These are phyloP conservation scores for Dalbergia cochinchinensis DNA, from an alignment of 306 rosid species.

Conservation along the genomic window DNA sequence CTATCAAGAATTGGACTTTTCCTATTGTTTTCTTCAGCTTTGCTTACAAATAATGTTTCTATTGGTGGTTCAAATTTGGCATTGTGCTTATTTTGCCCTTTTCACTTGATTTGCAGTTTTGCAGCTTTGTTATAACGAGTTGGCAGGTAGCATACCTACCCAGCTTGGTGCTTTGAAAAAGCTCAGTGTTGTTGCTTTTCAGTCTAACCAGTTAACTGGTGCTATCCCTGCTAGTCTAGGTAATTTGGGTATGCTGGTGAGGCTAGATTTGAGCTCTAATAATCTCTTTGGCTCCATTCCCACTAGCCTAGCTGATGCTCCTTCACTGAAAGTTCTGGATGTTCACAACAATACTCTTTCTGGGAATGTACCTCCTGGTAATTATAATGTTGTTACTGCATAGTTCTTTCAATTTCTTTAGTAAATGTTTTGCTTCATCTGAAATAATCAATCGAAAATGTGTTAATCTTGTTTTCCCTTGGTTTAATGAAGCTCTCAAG, in stretches of 20 bases:
- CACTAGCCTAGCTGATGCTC: slow-evolving; percentile 68
- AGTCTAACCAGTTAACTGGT: slow-evolving; percentile 68
- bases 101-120: slow-evolving; percentile 61
- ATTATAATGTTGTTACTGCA: background rate
- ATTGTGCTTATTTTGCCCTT: slow-evolving; percentile 39
- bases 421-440: slow-evolving; percentile 5
- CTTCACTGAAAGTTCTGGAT: slow-evolving; percentile 67
- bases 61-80: slow-evolving; percentile 9
- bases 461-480: slow-evolving; percentile 19
- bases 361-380: slow-evolving; percentile 85
- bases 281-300: slow-evolving; percentile 86
- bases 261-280: slow-evolving; percentile 79
- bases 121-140: slow-evolving; percentile 79
- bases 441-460: slow-evolving; percentile 15
- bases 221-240: slow-evolving; percentile 85
- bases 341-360: slow-evolving; percentile 82
- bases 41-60: slow-evolving; percentile 15
- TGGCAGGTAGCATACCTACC: slow-evolving; percentile 78
- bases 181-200: slow-evolving; percentile 70
- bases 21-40: background rate
- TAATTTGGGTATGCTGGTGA: slow-evolving; percentile 57
- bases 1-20: background rate
- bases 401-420: slow-evolving; percentile 4
- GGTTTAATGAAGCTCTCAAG: slow-evolving; percentile 69
- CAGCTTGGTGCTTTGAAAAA: slow-evolving; percentile 64